phyloP scores from a whole-genome alignment of 164 flowering plant genomes.

The Aristolochia contorta region DNA sequence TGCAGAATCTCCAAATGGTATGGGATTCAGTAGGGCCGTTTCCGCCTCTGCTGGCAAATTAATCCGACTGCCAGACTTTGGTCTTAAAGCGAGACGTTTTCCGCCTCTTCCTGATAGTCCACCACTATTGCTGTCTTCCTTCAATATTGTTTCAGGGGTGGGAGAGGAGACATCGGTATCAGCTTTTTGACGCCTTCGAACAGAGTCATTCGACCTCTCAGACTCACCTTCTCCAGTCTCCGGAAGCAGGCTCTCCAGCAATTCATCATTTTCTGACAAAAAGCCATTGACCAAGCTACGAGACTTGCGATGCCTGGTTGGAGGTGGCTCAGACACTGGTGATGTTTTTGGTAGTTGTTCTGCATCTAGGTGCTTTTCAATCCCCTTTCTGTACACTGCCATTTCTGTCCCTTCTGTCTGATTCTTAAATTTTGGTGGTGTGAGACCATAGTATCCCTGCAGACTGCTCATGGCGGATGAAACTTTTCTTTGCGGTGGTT shows the following conservation, averaged over 20 bases:
- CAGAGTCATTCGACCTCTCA: conserved; percentile 37
- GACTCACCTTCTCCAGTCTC: conserved; percentile 22
- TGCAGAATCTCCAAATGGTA: conserved; percentile 28
- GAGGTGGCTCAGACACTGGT: conserved; percentile 21
- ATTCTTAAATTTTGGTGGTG: conserved; percentile 14
- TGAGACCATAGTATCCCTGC: conserved; percentile 71
- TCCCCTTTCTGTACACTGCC: conserved; percentile 36
- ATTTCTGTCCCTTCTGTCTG: conserved; percentile 43
- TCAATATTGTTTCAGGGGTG: conserved; percentile 41
- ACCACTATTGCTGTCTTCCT: conserved; percentile 38
- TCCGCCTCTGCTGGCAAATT: conserved; percentile 30
- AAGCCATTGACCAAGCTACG: conserved; percentile 50
- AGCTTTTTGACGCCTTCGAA: conserved; percentile 56
- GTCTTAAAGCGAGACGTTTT: conserved; percentile 64
- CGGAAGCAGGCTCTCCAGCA: conserved; percentile 13
- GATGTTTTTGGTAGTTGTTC: conserved; percentile 20
- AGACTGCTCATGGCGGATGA: conserved; percentile 75
- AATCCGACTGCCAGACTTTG: conserved; percentile 41
- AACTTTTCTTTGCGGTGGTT: conserved; percentile 28
- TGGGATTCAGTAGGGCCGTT: conserved; percentile 16
- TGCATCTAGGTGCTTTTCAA: conserved; percentile 31
- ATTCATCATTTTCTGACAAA: conserved; percentile 23
- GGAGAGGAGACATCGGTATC: conserved; percentile 27
- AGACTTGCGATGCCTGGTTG: conserved; percentile 40
- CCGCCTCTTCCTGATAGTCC: conserved; percentile 54